Evolutionary conservation across 179 eudicot genomes (phyloP).

Genomic region (Gypsophila paniculata): DNA sequence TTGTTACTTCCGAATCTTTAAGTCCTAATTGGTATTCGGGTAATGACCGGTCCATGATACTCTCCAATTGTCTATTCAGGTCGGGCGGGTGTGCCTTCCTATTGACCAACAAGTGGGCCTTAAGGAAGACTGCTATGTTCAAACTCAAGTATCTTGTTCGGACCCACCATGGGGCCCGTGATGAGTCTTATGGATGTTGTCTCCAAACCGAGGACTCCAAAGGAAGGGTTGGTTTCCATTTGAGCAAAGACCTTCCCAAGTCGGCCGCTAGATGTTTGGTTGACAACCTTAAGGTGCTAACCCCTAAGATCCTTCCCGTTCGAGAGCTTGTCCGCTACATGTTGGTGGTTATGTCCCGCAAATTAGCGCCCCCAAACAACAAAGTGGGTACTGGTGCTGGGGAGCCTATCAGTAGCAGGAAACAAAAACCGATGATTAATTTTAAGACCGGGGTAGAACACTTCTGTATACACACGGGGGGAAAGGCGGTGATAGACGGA

Average conservation of each 20-base stretch:
- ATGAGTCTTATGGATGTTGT: constrained; percentile 64
- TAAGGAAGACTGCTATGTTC: constrained; percentile 35
- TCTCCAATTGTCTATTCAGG: constrained; percentile 72
- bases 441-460: constrained; percentile 65
- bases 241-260: constrained; percentile 65
- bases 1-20: constrained; percentile 75
- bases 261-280: constrained; percentile 66
- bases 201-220: constrained; percentile 55
- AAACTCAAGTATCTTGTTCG: constrained; percentile 57
- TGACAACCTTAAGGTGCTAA: constrained; percentile 56
- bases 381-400: too few relatives aligned
- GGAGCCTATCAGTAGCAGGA: too few relatives aligned
- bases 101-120: constrained; percentile 51
- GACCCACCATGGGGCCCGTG: constrained; percentile 69
- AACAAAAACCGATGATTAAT: constrained; percentile 43
- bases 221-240: constrained; percentile 59
- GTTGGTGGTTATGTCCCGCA: constrained; percentile 11
- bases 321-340: constrained; percentile 50
- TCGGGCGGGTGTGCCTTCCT: constrained; percentile 70
- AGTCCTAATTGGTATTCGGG: constrained; percentile 88
- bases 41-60: constrained; percentile 76
- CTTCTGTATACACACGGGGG: constrained; percentile 80
- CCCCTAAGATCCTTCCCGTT: constrained; percentile 59
- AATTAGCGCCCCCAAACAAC: neutral
- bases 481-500: constrained; percentile 91